phyloP scores from a whole-genome alignment of 176 grass and related monocot species.

The Oryza australiensis region DNA sequence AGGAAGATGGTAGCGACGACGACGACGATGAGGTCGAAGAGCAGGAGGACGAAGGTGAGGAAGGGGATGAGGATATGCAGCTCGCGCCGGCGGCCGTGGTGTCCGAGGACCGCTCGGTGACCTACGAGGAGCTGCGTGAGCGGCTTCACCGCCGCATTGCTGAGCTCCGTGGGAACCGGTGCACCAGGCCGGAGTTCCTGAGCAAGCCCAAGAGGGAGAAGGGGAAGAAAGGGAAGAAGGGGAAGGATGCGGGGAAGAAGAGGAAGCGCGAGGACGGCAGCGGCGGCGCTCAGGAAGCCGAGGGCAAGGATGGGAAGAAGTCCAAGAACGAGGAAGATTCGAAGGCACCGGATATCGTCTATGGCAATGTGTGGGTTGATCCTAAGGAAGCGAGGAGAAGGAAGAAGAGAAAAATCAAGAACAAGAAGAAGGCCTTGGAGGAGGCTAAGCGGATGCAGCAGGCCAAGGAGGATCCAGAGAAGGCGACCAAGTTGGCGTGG shows the following conservation, averaged over 20 bases:
- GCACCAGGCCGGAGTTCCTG: constrained; percentile 65
- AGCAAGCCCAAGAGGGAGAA: constrained; percentile 62
- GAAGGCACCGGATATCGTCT: constrained; percentile 58
- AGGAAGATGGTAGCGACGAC: constrained; percentile 26
- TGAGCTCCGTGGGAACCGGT: constrained; percentile 60
- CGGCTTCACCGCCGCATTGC: constrained; percentile 56
- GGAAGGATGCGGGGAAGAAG: constrained; percentile 45
- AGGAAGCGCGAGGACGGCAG: constrained; percentile 53
- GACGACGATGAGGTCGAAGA: constrained; percentile 25
- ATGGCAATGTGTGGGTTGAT: constrained; percentile 62
- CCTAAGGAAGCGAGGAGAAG: constrained; percentile 52
- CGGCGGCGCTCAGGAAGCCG: background rate
- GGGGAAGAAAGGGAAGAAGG: constrained; percentile 55
- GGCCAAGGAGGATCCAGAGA: constrained; percentile 75
- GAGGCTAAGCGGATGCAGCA: constrained; percentile 63
- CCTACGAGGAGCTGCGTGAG: constrained; percentile 74
- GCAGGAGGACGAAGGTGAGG: constrained; percentile 14
- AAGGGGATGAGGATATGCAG: constrained; percentile 18
- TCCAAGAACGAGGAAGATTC: constrained; percentile 38
- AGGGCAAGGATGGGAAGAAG: constrained; percentile 53
- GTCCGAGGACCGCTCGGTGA: constrained; percentile 58
- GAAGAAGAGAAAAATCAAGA: constrained; percentile 76
- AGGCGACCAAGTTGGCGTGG: constrained; percentile 67
- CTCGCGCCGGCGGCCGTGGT: constrained; percentile 26
- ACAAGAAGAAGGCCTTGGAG: constrained; percentile 72